phyloP scores from a whole-genome alignment of 192 early-diverging fungal genomes.

The Backusella psychrophila region DNA sequence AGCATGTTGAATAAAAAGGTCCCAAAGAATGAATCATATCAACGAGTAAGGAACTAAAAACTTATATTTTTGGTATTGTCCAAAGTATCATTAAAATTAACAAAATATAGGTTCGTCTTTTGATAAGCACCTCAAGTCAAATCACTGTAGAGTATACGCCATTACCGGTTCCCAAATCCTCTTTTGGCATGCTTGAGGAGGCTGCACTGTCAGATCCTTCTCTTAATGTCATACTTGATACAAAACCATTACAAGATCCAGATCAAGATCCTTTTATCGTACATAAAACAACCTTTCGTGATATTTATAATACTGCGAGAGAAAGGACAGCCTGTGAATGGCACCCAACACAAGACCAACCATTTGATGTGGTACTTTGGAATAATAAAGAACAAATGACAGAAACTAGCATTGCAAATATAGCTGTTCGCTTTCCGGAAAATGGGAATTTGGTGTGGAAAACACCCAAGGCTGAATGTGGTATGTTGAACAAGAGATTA shows the following conservation, averaged over 20 bases:
- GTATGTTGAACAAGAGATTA: not conserved
- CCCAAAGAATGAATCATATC: not conserved
- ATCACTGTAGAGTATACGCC: conserved; percentile 18
- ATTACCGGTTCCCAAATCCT: not conserved
- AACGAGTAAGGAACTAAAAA: not conserved
- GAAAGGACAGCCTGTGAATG: conserved; percentile 33
- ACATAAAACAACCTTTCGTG: conserved; percentile 57
- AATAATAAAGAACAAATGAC: conserved; percentile 50
- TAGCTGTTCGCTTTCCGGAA: conserved; percentile 41
- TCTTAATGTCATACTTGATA: conserved; percentile 41
- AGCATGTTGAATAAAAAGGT: not conserved
- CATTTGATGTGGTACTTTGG: conserved; percentile 53
- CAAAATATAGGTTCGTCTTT: conserved; percentile 19
- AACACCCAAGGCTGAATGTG: conserved; percentile 40
- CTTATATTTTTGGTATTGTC: too few relatives aligned
- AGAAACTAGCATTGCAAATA: conserved; percentile 55
- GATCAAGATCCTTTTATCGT: conserved; percentile 35
- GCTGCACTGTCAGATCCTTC: not conserved
- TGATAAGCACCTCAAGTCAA: not conserved
- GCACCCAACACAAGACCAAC: conserved; percentile 13
- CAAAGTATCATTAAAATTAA: not conserved
- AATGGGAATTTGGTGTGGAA: conserved; percentile 38
- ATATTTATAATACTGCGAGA: conserved; percentile 45
- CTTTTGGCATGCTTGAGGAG: not conserved
- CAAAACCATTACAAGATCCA: conserved; percentile 14